These are phyloP conservation scores for Trapa incisa DNA, from an alignment of 345 rosid species.

Conservation along the genomic window DNA sequence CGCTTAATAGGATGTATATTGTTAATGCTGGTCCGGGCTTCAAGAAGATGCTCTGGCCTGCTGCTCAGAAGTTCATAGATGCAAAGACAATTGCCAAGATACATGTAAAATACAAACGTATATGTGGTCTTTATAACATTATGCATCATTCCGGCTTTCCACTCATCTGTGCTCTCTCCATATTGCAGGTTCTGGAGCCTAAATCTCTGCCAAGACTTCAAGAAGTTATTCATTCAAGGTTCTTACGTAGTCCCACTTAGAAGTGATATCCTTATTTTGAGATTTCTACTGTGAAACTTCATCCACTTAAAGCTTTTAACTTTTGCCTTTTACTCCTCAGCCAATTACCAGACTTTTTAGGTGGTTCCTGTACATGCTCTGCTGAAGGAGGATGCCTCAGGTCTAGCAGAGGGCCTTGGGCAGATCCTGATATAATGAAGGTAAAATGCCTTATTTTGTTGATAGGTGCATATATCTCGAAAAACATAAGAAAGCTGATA, in stretches of 20 bases:
- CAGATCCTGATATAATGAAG: slow-evolving; percentile 85
- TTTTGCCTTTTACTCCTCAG: slow-evolving; percentile 24
- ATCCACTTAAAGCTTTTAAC: background rate
- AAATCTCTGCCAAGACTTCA: slow-evolving; percentile 55
- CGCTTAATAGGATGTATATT: slow-evolving; percentile 73
- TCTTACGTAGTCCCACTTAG: background rate
- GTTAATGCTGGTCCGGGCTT: slow-evolving; percentile 96
- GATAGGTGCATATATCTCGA: background rate
- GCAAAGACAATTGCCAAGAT: slow-evolving; percentile 78
- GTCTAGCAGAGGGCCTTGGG: slow-evolving; percentile 95
- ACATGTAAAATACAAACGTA: slow-evolving; percentile 34
- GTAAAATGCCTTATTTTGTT: slow-evolving; percentile 17
- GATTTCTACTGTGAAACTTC: background rate
- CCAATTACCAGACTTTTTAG: slow-evolving; percentile 90
- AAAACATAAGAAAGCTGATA: background rate
- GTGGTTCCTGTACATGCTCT: slow-evolving; percentile 84
- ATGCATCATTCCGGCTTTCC: background rate
- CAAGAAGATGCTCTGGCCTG: slow-evolving; percentile 96
- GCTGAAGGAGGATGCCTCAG: slow-evolving; percentile 82
- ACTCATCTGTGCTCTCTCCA: slow-evolving; percentile 2
- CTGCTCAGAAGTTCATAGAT: slow-evolving; percentile 91
- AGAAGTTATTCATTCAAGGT: slow-evolving; percentile 81
- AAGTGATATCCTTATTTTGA: background rate
- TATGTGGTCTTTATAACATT: background rate
- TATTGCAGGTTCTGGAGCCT: slow-evolving; percentile 73